Conservation (phyloP, 2,329 filamentous ascomycete species). For the Fusarium fujikuroi region DNA sequence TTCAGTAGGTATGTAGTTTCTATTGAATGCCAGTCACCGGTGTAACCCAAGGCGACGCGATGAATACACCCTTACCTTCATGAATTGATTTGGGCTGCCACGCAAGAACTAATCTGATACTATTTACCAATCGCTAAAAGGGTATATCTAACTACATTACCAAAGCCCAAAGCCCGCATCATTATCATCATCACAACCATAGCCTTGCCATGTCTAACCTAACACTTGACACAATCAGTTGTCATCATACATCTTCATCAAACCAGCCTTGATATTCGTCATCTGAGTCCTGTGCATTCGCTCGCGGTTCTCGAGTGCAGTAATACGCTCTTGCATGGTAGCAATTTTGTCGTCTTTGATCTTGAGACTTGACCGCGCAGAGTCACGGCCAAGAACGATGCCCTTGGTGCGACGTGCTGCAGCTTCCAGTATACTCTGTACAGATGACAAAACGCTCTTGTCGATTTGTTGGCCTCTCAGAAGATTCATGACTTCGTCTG, state of each 20-base stretch:
- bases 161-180: not conserved
- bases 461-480: slow-evolving; percentile 58
- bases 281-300: slow-evolving; percentile 48
- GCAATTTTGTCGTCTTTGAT: slow-evolving; percentile 65
- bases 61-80: not conserved
- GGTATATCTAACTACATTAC: slow-evolving; percentile 27
- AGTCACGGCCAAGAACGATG: slow-evolving; percentile 72
- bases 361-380: slow-evolving; percentile 69
- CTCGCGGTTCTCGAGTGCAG: slow-evolving; percentile 53
- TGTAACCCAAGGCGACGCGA: not conserved
- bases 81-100: not conserved
- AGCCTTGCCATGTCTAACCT: not conserved
- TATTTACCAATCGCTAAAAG: slow-evolving; percentile 7
- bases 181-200: not conserved
- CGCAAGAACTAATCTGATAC: not conserved
- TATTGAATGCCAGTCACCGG: not conserved
- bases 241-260: slow-evolving; percentile 53
- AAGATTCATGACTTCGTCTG: slow-evolving; percentile 60
- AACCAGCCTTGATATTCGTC: slow-evolving; percentile 51
- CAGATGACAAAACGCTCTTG: slow-evolving; percentile 47
- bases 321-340: slow-evolving; percentile 51
- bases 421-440: slow-evolving; percentile 61
- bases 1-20: not conserved
- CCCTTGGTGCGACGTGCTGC: slow-evolving; percentile 70
- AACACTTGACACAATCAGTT: slow-evolving; percentile 34